Conservation (phyloP, 2,329 filamentous ascomycete species). For the Hymenoscyphus fructigenus region DNA sequence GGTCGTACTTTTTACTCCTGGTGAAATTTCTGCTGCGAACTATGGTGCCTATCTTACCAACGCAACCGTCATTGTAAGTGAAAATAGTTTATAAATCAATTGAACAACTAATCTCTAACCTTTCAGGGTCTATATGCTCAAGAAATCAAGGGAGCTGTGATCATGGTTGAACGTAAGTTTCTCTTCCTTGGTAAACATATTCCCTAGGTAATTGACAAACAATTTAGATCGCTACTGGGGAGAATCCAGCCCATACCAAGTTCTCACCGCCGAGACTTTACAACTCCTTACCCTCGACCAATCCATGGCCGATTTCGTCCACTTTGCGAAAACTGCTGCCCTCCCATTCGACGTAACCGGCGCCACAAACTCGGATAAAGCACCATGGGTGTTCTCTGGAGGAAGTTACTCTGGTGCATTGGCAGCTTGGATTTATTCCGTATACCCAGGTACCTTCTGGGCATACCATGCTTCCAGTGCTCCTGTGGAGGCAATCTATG, state of each 20-base stretch:
- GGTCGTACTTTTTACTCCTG: conserved; percentile 52
- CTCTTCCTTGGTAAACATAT: not conserved
- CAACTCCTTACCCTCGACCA: conserved; percentile 42
- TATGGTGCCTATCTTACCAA: conserved; percentile 53
- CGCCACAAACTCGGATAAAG: conserved; percentile 49
- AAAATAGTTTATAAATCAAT: not conserved
- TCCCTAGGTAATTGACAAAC: conserved; percentile 10
- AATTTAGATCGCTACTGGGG: conserved; percentile 56
- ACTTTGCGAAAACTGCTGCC: conserved; percentile 53
- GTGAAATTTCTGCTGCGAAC: conserved; percentile 47
- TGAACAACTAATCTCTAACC: not conserved
- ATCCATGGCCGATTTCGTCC: conserved; percentile 51
- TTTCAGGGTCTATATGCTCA: conserved; percentile 45
- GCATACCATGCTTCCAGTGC: conserved; percentile 58
- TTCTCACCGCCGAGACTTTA: conserved; percentile 52
- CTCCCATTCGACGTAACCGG: conserved; percentile 53
- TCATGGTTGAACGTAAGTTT: conserved; percentile 53
- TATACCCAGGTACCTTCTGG: conserved; percentile 57
- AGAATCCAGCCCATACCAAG: conserved; percentile 50
- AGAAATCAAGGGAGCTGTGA: conserved; percentile 51
- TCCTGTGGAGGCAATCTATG: conserved; percentile 53
- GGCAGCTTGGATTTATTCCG: conserved; percentile 53
- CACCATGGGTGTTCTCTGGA: conserved; percentile 57
- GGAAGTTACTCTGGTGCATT: conserved; percentile 58
- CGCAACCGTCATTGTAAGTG: conserved; percentile 43